Percentiles rank a stretch among this genome's conserved stretches.
phyloP scores from a whole-genome alignment of 495 filamentous ascomycete genomes.

The Hypoxylon rickii region DNA sequence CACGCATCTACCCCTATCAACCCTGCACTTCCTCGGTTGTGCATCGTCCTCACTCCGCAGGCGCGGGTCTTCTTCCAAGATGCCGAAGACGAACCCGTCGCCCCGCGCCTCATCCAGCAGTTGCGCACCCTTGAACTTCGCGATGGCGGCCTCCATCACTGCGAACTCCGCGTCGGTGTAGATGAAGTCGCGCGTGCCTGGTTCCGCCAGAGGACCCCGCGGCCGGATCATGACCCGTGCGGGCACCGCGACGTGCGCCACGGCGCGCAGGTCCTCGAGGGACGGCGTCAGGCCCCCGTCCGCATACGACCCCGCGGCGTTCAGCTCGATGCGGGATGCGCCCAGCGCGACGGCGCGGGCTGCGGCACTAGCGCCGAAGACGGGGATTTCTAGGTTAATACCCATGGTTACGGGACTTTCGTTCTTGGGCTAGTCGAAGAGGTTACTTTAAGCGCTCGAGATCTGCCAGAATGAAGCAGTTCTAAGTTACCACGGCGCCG shows the following conservation, averaged over 20 bases:
- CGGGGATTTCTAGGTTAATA: constrained; percentile 46
- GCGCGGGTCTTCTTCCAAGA: constrained; percentile 29
- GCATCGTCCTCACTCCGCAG: neutral
- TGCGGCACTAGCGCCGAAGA: constrained; percentile 42
- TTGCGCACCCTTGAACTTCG: constrained; percentile 30
- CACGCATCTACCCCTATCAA: constrained; percentile 33
- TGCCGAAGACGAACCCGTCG: constrained; percentile 54
- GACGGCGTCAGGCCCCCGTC: constrained; percentile 48
- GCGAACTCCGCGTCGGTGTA: constrained; percentile 43
- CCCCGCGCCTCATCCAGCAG: constrained; percentile 35
- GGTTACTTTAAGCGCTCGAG: no score
- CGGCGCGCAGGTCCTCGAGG: constrained; percentile 15
- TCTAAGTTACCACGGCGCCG: no score
- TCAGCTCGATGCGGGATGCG: constrained; percentile 48
- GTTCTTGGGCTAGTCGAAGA: no score
- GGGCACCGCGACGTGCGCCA: constrained; percentile 18
- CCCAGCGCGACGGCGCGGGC: constrained; percentile 31
- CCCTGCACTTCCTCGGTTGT: constrained; percentile 19
- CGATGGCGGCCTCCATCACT: constrained; percentile 38
- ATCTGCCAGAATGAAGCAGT: no score
- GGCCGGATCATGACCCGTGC: constrained; percentile 55
- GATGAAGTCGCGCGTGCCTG: constrained; percentile 40
- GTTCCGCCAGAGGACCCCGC: constrained; percentile 33
- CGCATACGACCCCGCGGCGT: constrained; percentile 45
- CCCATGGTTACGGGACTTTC: constrained; percentile 13